phyloP scores from a whole-genome alignment of 148 eudicot species.

The Chenopodium album region DNA sequence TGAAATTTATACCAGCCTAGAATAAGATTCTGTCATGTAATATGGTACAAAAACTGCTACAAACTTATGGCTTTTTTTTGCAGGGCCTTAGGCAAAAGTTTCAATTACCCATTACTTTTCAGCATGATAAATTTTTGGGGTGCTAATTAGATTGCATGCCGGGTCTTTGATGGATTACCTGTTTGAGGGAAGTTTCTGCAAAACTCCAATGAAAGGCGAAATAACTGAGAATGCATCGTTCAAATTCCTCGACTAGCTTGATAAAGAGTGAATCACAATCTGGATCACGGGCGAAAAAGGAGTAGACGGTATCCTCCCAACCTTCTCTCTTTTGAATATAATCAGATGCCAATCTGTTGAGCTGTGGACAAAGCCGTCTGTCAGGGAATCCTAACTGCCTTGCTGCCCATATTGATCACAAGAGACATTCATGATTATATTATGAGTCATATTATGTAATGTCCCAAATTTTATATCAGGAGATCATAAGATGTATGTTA shows the following conservation, averaged over 20 bases:
- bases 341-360: slow-evolving; percentile 84
- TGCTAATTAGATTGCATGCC: background rate
- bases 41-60: background rate
- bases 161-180: slow-evolving; percentile 40
- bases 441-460: background rate
- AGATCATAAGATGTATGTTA: background rate
- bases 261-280: slow-evolving; percentile 86
- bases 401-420: slow-evolving; percentile 47
- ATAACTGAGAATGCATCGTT: slow-evolving; percentile 94
- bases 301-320: slow-evolving; percentile 73
- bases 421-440: background rate
- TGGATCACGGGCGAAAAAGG: slow-evolving; percentile 61
- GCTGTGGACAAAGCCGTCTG: slow-evolving; percentile 65
- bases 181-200: slow-evolving; percentile 68
- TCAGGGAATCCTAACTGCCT: slow-evolving; percentile 85
- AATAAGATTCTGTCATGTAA: slow-evolving; percentile 8
- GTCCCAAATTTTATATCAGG: background rate
- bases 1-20: slow-evolving; percentile 27
- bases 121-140: background rate
- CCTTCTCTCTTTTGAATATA: slow-evolving; percentile 80
- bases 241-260: slow-evolving; percentile 92
- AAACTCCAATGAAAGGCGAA: slow-evolving; percentile 93
- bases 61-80: background rate
- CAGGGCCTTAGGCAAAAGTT: background rate
- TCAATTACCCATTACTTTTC: background rate